Evolutionary conservation across 805 yeast species (phyloP).

Genomic region (Metschnikowia similis): DNA sequence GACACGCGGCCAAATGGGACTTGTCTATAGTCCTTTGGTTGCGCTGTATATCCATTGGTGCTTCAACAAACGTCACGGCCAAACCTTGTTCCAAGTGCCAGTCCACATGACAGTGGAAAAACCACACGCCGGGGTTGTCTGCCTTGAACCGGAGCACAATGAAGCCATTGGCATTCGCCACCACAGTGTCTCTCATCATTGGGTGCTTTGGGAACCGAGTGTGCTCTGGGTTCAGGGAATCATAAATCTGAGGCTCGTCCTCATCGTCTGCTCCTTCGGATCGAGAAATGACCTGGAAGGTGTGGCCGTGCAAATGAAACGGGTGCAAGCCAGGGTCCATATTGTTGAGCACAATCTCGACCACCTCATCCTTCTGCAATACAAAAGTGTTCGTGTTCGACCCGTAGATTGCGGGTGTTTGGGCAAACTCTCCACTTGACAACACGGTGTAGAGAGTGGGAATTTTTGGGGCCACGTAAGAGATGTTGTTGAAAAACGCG

Average conservation of each 20-base stretch:
- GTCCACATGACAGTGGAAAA: slow-evolving; percentile 87
- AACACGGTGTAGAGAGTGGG: slow-evolving; percentile 67
- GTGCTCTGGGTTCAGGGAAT: slow-evolving; percentile 37
- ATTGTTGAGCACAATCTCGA: slow-evolving; percentile 77
- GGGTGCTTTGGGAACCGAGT: slow-evolving; percentile 55
- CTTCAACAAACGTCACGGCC: slow-evolving; percentile 68
- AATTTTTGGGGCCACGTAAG: slow-evolving; percentile 62
- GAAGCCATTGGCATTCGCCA: slow-evolving; percentile 64
- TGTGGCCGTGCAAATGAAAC: slow-evolving; percentile 75
- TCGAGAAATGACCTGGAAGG: slow-evolving; percentile 57
- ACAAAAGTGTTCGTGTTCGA: slow-evolving; percentile 62
- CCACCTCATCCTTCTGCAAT: slow-evolving; percentile 54
- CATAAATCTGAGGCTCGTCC: slow-evolving; percentile 48
- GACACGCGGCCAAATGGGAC: slow-evolving; percentile 50
- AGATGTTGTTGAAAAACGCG: slow-evolving; percentile 68
- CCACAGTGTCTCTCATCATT: slow-evolving; percentile 64
- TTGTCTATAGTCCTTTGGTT: slow-evolving; percentile 32
- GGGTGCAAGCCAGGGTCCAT: slow-evolving; percentile 78
- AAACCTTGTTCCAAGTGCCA: slow-evolving; percentile 84
- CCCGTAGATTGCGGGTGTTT: slow-evolving; percentile 65
- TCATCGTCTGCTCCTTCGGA: slow-evolving; percentile 50
- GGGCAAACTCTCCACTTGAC: slow-evolving; percentile 54
- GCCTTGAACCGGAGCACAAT: slow-evolving; percentile 70
- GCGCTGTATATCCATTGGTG: slow-evolving; percentile 50
- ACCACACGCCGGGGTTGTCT: slow-evolving; percentile 91